These are phyloP conservation scores for Didymosphaeria variabile DNA, from an alignment of 2,329 filamentous ascomycete species.

Conservation along the genomic window DNA sequence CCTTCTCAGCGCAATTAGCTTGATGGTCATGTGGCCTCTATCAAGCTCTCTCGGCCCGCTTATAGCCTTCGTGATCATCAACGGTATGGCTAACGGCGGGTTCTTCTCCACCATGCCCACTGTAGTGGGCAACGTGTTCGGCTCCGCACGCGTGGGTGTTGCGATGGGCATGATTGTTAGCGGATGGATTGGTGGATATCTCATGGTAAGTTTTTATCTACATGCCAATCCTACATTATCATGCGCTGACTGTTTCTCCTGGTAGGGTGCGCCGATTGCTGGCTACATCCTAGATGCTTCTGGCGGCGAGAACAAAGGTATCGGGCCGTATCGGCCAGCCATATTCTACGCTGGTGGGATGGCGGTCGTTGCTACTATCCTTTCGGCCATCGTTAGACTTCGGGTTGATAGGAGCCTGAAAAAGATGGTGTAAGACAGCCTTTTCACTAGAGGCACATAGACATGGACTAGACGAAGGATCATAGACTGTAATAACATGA, in stretches of 20 bases:
- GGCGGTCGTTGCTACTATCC: slow-evolving; percentile 1
- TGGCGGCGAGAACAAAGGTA: slow-evolving; percentile 1
- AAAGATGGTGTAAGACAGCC: background rate
- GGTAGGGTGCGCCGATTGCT: slow-evolving; percentile 2
- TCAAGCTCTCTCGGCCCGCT: slow-evolving; percentile 1
- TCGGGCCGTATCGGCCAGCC: background rate
- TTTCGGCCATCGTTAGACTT: slow-evolving; percentile 1
- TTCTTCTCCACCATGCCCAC: slow-evolving; percentile 9
- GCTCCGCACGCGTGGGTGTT: slow-evolving; percentile 4
- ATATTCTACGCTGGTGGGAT: slow-evolving; percentile 6
- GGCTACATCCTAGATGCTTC: slow-evolving; percentile 5
- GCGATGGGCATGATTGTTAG: slow-evolving; percentile 7
- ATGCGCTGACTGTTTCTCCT: background rate
- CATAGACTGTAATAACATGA: too few relatives aligned
- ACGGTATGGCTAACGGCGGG: slow-evolving; percentile 4
- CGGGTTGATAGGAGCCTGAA: slow-evolving; percentile 5
- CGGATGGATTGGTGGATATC: slow-evolving; percentile 5
- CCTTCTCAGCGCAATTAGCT: background rate
- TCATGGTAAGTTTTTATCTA: background rate
- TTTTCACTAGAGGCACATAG: too few relatives aligned
- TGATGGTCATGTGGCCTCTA: slow-evolving; percentile 9
- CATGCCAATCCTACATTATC: too few relatives aligned
- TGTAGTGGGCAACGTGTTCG: slow-evolving; percentile 1
- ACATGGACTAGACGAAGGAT: too few relatives aligned
- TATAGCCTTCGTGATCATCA: background rate